Conservation (phyloP, 2,329 filamentous ascomycete genomes). For the Colletotrichum truncatum region DNA sequence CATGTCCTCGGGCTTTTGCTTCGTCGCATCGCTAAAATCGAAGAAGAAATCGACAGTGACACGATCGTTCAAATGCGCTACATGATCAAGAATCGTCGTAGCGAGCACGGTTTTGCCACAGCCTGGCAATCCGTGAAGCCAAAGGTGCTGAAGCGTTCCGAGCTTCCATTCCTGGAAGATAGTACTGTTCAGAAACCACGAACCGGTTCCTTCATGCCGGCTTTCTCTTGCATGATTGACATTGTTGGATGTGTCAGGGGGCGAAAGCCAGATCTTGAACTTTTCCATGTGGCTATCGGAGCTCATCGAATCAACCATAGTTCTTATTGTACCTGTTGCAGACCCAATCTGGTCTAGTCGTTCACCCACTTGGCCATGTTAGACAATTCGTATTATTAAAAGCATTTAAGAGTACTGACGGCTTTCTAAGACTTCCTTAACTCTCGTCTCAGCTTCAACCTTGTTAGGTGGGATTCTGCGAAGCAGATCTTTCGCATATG, state of each 20-base stretch:
- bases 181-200: conserved; percentile 26
- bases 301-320: too few species aligned
- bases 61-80: not conserved
- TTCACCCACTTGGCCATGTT: too few species aligned
- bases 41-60: conserved; percentile 32
- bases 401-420: too few species aligned
- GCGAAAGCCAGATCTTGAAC: conserved; percentile 23
- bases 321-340: too few species aligned
- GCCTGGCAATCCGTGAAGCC: conserved; percentile 31
- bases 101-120: conserved; percentile 34
- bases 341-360: too few species aligned
- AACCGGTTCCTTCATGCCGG: conserved; percentile 20
- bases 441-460: too few species aligned
- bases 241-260: conserved; percentile 25
- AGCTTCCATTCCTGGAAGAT: conserved; percentile 27
- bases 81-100: conserved; percentile 26
- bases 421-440: too few species aligned
- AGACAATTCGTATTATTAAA: too few species aligned
- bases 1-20: conserved; percentile 29
- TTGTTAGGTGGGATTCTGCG: too few species aligned
- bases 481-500: too few species aligned
- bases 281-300: too few species aligned
- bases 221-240: conserved; percentile 10
- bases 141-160: conserved; percentile 30
- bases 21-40: conserved; percentile 32